Conservation (phyloP, 2,329 filamentous ascomycete species). For the Shiraia sp. region DNA sequence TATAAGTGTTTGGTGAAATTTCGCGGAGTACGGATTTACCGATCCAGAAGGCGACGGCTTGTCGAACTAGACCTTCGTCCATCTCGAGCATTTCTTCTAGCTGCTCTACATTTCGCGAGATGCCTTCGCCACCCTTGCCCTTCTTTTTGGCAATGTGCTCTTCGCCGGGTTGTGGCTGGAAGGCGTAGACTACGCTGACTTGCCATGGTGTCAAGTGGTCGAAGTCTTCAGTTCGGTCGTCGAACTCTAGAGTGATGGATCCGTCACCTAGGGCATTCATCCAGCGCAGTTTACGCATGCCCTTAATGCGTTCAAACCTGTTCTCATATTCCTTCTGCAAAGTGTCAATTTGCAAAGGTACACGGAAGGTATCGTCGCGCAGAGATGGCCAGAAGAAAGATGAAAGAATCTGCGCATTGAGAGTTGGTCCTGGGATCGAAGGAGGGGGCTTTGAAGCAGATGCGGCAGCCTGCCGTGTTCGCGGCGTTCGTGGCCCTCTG, state of each 20-base stretch:
- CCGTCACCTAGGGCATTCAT: slow-evolving; percentile 80
- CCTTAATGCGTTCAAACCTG: slow-evolving; percentile 79
- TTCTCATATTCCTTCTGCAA: slow-evolving; percentile 72
- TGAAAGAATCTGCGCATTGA: slow-evolving; percentile 85
- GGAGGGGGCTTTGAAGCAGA: slow-evolving; percentile 12
- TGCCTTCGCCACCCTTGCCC: slow-evolving; percentile 22
- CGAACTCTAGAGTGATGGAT: slow-evolving; percentile 77
- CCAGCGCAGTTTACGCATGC: slow-evolving; percentile 86
- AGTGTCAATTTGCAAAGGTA: slow-evolving; percentile 62
- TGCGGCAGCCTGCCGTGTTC: slow-evolving; percentile 24
- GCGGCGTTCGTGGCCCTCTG: slow-evolving; percentile 25
- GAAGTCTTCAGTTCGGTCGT: slow-evolving; percentile 74
- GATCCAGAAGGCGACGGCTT: slow-evolving; percentile 74
- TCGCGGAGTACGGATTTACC: slow-evolving; percentile 66
- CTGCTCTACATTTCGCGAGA: slow-evolving; percentile 48
- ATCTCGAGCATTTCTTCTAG: slow-evolving; percentile 65
- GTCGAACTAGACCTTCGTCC: slow-evolving; percentile 71
- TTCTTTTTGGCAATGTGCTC: slow-evolving; percentile 23
- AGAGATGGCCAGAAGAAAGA: slow-evolving; percentile 91
- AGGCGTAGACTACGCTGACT: slow-evolving; percentile 84
- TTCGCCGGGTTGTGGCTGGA: slow-evolving; percentile 58
- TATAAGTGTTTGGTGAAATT: slow-evolving; percentile 55
- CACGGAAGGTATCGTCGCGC: slow-evolving; percentile 67
- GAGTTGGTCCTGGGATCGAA: slow-evolving; percentile 42
- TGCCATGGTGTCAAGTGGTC: slow-evolving; percentile 84